Percentiles rank a stretch among this genome's conserved stretches.
phyloP scores from a whole-genome alignment of 2,329 filamentous ascomycete genomes.

The Fusarium protoensiforme region DNA sequence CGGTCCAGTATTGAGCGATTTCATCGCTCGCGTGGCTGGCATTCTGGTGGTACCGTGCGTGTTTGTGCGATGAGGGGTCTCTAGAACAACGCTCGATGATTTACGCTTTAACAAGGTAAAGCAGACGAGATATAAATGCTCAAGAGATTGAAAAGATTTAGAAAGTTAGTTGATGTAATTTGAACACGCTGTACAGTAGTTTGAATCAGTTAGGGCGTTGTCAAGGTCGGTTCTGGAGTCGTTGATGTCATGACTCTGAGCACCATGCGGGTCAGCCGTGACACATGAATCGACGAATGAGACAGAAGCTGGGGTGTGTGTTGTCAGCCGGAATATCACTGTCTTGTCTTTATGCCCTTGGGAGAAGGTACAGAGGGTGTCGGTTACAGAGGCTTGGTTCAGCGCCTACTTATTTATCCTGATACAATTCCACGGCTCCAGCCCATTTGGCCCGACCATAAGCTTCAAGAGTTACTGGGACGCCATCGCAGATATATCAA shows the following conservation, averaged over 20 bases:
- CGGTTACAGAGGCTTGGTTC: not conserved
- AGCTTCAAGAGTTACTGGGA: no score
- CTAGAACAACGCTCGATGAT: not conserved
- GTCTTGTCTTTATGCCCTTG: not conserved
- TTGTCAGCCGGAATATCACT: not conserved
- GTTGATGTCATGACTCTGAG: conserved; percentile 26
- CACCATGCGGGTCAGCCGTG: not conserved
- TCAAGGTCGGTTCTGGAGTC: not conserved
- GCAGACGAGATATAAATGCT: not conserved
- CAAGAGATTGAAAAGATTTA: not conserved
- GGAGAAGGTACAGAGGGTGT: not conserved
- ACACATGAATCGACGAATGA: not conserved
- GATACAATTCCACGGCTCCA: no score
- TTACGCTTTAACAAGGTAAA: not conserved
- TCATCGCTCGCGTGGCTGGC: not conserved
- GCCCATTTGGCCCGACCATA: no score
- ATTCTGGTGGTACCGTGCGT: not conserved
- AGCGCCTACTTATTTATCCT: not conserved
- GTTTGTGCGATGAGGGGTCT: not conserved
- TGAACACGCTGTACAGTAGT: not conserved
- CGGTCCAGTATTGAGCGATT: not conserved
- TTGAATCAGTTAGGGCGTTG: conserved; percentile 4
- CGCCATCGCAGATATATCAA: no score
- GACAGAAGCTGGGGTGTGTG: not conserved
- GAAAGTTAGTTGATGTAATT: not conserved